Conservation (phyloP, 768 basidiomycete genomes). For the Suillus lakei region DNA sequence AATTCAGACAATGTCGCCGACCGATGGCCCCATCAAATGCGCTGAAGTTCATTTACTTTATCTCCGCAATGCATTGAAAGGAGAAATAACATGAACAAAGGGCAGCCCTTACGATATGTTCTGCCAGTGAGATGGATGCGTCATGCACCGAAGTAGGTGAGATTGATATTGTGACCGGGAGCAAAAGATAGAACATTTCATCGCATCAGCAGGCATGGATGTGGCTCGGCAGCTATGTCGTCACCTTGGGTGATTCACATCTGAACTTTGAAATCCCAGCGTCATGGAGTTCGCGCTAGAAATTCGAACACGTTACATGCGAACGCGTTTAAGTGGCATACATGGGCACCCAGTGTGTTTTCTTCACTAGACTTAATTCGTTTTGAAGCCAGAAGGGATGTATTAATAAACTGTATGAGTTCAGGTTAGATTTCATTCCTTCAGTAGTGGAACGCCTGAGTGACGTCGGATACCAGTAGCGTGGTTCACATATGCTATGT, state of each 20-base stretch:
- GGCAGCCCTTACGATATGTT: conserved; percentile 24
- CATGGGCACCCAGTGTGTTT: not conserved
- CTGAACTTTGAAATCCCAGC: not conserved
- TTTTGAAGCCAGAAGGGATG: not conserved
- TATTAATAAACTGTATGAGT: not conserved
- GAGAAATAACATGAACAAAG: conserved; percentile 13
- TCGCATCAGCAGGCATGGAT: not conserved
- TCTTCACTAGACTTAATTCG: not conserved
- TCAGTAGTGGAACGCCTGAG: not conserved
- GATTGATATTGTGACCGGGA: conserved; percentile 12
- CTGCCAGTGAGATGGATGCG: not conserved
- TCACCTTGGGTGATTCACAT: conserved; percentile 1
- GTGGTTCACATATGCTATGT: not conserved
- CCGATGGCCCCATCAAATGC: conserved; percentile 10
- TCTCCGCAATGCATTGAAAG: conserved; percentile 27
- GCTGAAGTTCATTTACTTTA: conserved; percentile 22
- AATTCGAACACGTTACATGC: not conserved
- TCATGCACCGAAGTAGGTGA: conserved; percentile 11
- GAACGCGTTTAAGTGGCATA: not conserved
- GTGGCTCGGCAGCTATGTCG: conserved; percentile 4
- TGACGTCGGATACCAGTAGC: conserved; percentile 6
- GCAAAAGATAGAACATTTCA: conserved; percentile 4
- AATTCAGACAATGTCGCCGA: conserved; percentile 11
- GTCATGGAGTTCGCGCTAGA: not conserved
- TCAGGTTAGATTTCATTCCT: not conserved